Evolutionary conservation across 176 grass and related monocot genomes (phyloP).

Genomic region (Musa acuminata): DNA sequence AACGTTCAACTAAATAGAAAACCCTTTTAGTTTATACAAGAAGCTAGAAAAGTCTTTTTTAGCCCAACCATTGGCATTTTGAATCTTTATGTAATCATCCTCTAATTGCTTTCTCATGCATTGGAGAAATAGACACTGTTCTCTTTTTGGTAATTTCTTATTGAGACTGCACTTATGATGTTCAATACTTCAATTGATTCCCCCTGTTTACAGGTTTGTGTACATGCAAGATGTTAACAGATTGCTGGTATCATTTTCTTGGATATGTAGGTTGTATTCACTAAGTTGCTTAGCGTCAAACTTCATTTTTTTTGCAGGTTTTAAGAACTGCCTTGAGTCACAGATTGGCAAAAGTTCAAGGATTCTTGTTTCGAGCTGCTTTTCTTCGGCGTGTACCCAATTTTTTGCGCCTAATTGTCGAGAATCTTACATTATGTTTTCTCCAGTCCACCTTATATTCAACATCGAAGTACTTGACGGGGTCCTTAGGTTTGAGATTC

Average conservation of each 20-base stretch:
- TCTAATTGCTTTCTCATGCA: background rate
- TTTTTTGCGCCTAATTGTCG: conserved; percentile 70
- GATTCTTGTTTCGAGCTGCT: conserved; percentile 90
- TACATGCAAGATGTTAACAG: background rate
- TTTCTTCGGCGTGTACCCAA: conserved; percentile 78
- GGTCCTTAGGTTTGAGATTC: conserved; percentile 66
- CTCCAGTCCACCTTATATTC: conserved; percentile 77
- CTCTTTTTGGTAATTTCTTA: background rate
- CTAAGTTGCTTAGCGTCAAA: background rate
- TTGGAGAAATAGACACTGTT: background rate
- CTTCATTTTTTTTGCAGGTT: conserved; percentile 39
- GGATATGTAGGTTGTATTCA: background rate
- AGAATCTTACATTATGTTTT: conserved; percentile 85
- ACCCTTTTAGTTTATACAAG: background rate
- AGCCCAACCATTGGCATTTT: background rate
- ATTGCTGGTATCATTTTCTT: background rate
- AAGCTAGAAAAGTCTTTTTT: background rate
- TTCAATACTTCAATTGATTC: background rate
- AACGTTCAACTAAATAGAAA: background rate
- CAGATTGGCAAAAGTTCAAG: conserved; percentile 91
- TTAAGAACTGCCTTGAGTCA: conserved; percentile 81
- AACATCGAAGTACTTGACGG: conserved; percentile 85
- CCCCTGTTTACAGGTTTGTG: background rate
- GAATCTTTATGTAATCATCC: background rate
- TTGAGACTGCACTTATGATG: background rate